A percentile compares a stretch with the other conserved stretches of the same genome.
phyloP scores from a whole-genome alignment of 768 basidiomycete genomes.

The Leccinum disarticulatum region DNA sequence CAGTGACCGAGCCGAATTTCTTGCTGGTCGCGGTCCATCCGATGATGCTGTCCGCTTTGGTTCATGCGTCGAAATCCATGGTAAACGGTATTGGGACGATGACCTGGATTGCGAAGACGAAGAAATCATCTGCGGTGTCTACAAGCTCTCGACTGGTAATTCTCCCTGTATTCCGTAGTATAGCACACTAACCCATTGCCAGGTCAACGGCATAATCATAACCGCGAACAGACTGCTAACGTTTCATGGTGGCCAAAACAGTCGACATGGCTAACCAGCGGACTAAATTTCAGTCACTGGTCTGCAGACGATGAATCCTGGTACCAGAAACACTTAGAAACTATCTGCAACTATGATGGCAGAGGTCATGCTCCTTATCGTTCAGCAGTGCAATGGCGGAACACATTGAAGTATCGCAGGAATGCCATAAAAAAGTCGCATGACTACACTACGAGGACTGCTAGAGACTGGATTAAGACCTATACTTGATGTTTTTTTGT shows the following conservation, averaged over 20 bases:
- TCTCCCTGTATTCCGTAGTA: too few relatives aligned
- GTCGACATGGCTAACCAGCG: not conserved
- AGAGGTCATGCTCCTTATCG: not conserved
- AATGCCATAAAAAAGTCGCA: too few relatives aligned
- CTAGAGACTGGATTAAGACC: too few relatives aligned
- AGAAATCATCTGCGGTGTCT: constrained; percentile 2
- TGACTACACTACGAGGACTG: too few relatives aligned
- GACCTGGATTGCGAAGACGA: not conserved
- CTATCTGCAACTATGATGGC: not conserved
- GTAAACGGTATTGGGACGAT: not conserved
- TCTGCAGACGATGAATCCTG: not conserved
- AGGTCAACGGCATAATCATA: not conserved
- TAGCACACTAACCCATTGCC: not conserved
- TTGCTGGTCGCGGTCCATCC: too few relatives aligned
- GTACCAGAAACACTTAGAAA: not conserved
- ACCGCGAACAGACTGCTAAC: not conserved
- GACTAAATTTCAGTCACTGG: constrained; percentile 2
- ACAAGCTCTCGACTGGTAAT: constrained; percentile 3
- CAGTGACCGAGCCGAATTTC: too few relatives aligned
- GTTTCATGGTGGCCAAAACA: constrained; percentile 11
- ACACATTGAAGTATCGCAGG: not conserved
- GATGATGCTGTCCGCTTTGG: not conserved
- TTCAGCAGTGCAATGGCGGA: not conserved
- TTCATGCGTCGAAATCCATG: not conserved
- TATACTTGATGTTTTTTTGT: too few relatives aligned